Evolutionary conservation across 768 basidiomycete species (phyloP), one percentile per base, ranked within the genome.

Genomic region (Kwoniella sp.): DNA sequence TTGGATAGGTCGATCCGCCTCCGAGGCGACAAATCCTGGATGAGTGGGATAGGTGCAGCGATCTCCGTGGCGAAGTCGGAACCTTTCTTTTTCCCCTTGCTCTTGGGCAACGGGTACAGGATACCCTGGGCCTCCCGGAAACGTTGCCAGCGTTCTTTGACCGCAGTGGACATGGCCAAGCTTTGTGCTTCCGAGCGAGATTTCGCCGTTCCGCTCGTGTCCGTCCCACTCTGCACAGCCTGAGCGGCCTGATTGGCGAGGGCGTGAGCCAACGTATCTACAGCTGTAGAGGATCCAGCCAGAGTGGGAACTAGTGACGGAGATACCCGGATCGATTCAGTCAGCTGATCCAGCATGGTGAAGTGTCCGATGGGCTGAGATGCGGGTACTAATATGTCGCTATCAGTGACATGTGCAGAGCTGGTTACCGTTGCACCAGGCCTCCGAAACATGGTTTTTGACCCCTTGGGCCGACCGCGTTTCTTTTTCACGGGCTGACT

Each of bases 1-100:
- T 34, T 29, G 3, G 45, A 40, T 11, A 54, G 52, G 23, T 54
- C 45, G 37, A 54, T 54, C 9, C 52, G 34, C 19, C 19, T 46
- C 27, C 33, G 46, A 28, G 52, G 52, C 19, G 45, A 46, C 1
- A 46, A 25, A 38, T 54, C 43, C 28, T 29, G 37, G 6, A 37
- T 17, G 11, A 52, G 42, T 26, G 42, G 50, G n/a, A 52, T 52
- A 22, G 5, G 37, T 4, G 34, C 15, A 19, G 14, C 34, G 15
- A 4, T 5, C 5, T 36, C 34, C 5, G 34, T 15, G 34, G 15
- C 19, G 37, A 14, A 22, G 3, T 20, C 3, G 19, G 37, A 38
- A 17, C 23, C 19, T 22, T 38, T 38, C 8, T 14, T 38, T 14
- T 38, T 38, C 19, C 37, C 37, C 34, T 36, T 38, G 26, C 20